These are phyloP conservation scores for Mortierella sp. DNA, from an alignment of 371 early-diverging fungal species.

Conservation along the genomic window DNA sequence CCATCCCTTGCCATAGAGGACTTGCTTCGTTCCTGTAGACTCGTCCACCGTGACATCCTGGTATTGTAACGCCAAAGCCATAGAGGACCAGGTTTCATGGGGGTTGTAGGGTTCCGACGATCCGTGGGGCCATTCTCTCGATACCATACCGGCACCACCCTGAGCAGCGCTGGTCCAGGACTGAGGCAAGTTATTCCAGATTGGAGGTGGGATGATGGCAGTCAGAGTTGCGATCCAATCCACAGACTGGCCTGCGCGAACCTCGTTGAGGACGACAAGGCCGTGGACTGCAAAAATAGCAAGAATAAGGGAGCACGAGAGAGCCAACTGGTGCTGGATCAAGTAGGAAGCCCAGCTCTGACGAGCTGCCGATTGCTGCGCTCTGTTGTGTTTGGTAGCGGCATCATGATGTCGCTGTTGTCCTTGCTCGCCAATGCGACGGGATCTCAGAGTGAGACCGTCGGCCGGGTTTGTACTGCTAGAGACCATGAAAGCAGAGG, in stretches of 20 bases:
- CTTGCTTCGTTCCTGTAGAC: constrained; percentile 23
- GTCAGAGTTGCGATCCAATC: constrained; percentile 31
- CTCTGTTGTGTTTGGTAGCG: constrained; percentile 2
- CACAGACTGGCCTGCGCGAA: constrained; percentile 22
- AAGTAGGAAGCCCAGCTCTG: constrained; percentile 40
- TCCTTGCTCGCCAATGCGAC: constrained; percentile 12
- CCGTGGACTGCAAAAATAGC: constrained; percentile 25
- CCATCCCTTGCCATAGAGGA: constrained; percentile 57
- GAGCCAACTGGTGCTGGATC: constrained; percentile 42
- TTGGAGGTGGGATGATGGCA: constrained; percentile 43
- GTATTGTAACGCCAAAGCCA: constrained; percentile 43
- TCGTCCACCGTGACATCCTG: constrained; percentile 13
- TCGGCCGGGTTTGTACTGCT: not conserved
- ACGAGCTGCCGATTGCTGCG: not conserved
- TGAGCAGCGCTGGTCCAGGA: constrained; percentile 23
- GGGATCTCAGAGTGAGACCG: constrained; percentile 1
- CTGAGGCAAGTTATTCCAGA: constrained; percentile 28
- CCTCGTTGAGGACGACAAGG: constrained; percentile 19
- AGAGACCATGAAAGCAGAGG: not conserved
- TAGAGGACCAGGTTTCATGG: constrained; percentile 30
- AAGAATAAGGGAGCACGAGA: constrained; percentile 28
- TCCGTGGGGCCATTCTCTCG: constrained; percentile 11
- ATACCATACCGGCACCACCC: constrained; percentile 24
- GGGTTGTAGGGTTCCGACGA: constrained; percentile 15
- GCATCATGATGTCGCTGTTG: constrained; percentile 21